A percentile compares a stretch with the other conserved stretches of the same genome.
Evolutionary conservation across 2,329 filamentous ascomycete genomes (phyloP).

Genomic region (Sarocladium kiliense): DNA sequence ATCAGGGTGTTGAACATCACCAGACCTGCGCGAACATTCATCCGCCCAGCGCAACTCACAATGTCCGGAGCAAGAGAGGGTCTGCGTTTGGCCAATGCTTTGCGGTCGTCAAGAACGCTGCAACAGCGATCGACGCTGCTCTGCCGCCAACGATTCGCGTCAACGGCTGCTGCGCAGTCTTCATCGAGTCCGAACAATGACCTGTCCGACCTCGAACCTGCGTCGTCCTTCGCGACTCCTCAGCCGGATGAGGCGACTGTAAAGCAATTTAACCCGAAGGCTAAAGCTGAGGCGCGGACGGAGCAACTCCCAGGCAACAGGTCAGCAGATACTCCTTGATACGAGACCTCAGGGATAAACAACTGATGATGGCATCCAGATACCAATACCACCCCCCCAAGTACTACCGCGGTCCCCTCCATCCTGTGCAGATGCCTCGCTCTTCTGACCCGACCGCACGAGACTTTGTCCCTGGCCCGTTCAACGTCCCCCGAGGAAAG

Average conservation of each 20-base stretch:
- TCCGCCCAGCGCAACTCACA: slow-evolving; percentile 14
- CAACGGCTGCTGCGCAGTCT: slow-evolving; percentile 35
- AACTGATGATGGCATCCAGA: slow-evolving; percentile 41
- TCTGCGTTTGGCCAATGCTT: slow-evolving; percentile 27
- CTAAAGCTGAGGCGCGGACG: slow-evolving; percentile 28
- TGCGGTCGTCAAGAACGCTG: slow-evolving; percentile 23
- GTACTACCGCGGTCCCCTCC: slow-evolving; percentile 88
- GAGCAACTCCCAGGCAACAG: slow-evolving; percentile 40
- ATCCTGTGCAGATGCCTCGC: slow-evolving; percentile 86
- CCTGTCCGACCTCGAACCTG: slow-evolving; percentile 44
- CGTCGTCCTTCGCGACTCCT: slow-evolving; percentile 42
- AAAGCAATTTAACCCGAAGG: slow-evolving; percentile 35
- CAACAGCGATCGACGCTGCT: slow-evolving; percentile 19
- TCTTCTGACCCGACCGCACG: slow-evolving; percentile 83
- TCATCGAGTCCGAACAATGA: slow-evolving; percentile 17
- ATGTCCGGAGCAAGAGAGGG: slow-evolving; percentile 39
- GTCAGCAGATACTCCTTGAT: too few relatives aligned
- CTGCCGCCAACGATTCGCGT: slow-evolving; percentile 35
- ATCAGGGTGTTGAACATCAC: background rate
- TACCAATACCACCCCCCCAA: slow-evolving; percentile 94
- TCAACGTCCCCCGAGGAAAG: slow-evolving; percentile 78
- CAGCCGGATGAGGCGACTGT: slow-evolving; percentile 31
- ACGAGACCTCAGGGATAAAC: background rate
- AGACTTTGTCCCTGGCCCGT: slow-evolving; percentile 85
- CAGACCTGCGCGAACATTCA: background rate